Evolutionary conservation across 345 rosid species (phyloP), one percentile per base, ranked within the genome.

Genomic region (Lepidium africanum): DNA sequence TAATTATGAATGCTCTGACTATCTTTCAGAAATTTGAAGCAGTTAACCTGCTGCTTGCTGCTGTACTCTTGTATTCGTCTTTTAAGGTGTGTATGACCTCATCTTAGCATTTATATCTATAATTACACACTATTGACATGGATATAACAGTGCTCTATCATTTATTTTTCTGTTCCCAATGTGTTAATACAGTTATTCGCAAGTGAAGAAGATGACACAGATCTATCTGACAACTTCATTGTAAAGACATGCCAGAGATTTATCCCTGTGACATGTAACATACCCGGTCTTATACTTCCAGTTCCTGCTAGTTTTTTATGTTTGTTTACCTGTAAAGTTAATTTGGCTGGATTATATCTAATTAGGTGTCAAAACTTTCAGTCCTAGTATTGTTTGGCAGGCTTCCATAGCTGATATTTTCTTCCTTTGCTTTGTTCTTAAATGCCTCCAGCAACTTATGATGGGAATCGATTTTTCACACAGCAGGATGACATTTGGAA

Each of bases 191-290:
- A 92, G 97, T 75, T 93, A 78, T 88, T 93, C 80, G 39, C 89
- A 56, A 78, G 72, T 70, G 96, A 93, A 69, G 98, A 86, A 47
- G 97, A 88, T 81, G 89, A 88, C 54, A 62, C 79, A 36, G 96
- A 93, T 66, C 75, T 93, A 65, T 88, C 97, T 0, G 82, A 88
- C 80, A 90, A 90, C 76, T 90, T 84, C 72, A 79, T 93, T 59
- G 96, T 93, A 68, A 93, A 87, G 88, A 88, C 96, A 62, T 90
- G 98, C 83, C 97, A 83, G 78, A 88, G 83, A 83, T 84, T 88
- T 74, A 93, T 93, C 65, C 98, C 96, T 23, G 87, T 92, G 62
- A 88, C 97, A 76, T 73, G 98, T 93, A 90, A 83, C 71, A 12
- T 56, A 42, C 8, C 13, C 12, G 2, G 16, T 59, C 16, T 39